Conservation (phyloP, 495 filamentous ascomycete genomes). For the Xylaria palmicola region DNA sequence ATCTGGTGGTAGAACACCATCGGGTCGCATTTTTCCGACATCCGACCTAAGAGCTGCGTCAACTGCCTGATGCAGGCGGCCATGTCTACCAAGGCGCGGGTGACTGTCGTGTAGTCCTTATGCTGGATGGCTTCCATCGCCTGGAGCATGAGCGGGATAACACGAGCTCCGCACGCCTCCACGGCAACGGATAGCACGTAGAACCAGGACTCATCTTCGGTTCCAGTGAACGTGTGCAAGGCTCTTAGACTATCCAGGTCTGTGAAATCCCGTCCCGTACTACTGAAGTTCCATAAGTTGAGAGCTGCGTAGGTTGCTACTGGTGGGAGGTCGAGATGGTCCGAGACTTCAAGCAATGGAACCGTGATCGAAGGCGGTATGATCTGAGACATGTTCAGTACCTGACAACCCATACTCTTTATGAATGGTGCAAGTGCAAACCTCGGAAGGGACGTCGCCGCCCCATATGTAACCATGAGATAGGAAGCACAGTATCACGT, state of each 20-base stretch:
- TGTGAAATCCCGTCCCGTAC: constrained; percentile 61
- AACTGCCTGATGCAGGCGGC: constrained; percentile 72
- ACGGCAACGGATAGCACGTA: constrained; percentile 92
- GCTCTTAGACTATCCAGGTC: constrained; percentile 71
- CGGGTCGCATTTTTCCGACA: constrained; percentile 92
- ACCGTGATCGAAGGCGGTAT: constrained; percentile 79
- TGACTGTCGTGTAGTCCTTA: constrained; percentile 60
- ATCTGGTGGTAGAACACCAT: constrained; percentile 92
- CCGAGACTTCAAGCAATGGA: constrained; percentile 72
- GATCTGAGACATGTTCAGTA: constrained; percentile 28
- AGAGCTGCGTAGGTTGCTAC: constrained; percentile 89
- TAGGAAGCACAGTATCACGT: constrained; percentile 76
- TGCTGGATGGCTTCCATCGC: constrained; percentile 65
- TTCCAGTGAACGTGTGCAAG: constrained; percentile 85
- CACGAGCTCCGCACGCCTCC: constrained; percentile 77
- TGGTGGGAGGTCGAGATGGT: constrained; percentile 77
- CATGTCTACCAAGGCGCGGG: constrained; percentile 61
- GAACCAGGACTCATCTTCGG: constrained; percentile 95
- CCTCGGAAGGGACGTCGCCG: constrained; percentile 48
- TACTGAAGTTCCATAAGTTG: constrained; percentile 89
- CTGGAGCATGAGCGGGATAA: constrained; percentile 76
- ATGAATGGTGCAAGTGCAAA: not conserved
- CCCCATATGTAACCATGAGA: constrained; percentile 89
- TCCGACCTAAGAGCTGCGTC: constrained; percentile 63
- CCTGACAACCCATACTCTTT: not conserved